Percentiles rank a stretch among this genome's conserved stretches.
phyloP scores from a whole-genome alignment of 2,329 filamentous ascomycete species.

The Phoma herbarum region DNA sequence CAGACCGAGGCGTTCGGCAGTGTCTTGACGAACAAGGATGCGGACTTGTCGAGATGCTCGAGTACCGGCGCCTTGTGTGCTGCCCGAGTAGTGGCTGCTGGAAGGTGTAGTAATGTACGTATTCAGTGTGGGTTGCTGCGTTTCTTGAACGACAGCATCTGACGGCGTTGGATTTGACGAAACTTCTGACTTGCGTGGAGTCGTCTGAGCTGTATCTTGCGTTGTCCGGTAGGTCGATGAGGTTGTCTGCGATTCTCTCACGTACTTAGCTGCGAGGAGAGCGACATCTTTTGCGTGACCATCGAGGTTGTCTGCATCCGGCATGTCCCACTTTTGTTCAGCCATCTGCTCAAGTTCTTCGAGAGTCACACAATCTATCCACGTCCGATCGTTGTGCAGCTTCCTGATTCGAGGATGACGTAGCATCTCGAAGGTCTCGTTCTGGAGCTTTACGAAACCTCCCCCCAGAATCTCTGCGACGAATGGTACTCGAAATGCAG shows the following conservation, averaged over 20 bases:
- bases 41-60: constrained; percentile 29
- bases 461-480: constrained; percentile 84
- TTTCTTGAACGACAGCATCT: constrained; percentile 31
- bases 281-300: constrained; percentile 46
- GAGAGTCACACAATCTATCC: constrained; percentile 73
- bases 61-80: constrained; percentile 35
- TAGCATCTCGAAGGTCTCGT: constrained; percentile 75
- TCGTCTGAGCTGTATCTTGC: constrained; percentile 33
- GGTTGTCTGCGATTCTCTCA: constrained; percentile 29
- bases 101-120: constrained; percentile 22
- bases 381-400: constrained; percentile 78
- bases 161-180: constrained; percentile 8
- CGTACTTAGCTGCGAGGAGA: constrained; percentile 34
- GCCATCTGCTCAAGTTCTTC: constrained; percentile 74
- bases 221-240: constrained; percentile 34
- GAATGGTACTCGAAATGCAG: constrained; percentile 73
- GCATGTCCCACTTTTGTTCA: constrained; percentile 56
- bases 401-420: constrained; percentile 81
- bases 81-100: constrained; percentile 27
- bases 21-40: constrained; percentile 35
- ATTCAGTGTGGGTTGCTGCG: constrained; percentile 20
- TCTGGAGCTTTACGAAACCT: constrained; percentile 76
- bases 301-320: constrained; percentile 36
- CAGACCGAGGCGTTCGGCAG: constrained; percentile 20
- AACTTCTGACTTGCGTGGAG: constrained; percentile 23